Conservation (phyloP, 495 filamentous ascomycete genomes). For the Jackrogersella multiformis region DNA sequence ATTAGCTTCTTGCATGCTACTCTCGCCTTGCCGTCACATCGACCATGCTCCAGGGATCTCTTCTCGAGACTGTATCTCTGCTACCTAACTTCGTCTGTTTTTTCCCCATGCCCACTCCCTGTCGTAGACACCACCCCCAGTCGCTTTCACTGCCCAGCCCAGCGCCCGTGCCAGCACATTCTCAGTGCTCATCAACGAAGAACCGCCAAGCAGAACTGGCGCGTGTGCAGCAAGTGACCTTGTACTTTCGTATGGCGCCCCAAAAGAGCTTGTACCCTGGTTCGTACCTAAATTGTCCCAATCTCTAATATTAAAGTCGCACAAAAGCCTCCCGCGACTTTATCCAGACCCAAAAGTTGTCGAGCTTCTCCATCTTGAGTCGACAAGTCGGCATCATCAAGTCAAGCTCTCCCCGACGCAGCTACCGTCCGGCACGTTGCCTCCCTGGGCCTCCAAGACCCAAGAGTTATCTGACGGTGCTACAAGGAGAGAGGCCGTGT, state of each 20-base stretch:
- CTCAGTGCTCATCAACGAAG: conserved; percentile 45
- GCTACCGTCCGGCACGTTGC: conserved; percentile 47
- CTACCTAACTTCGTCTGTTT: conserved; percentile 30
- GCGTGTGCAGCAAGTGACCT: conserved; percentile 44
- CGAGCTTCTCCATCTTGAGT: conserved; percentile 50
- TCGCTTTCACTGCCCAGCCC: conserved; percentile 27
- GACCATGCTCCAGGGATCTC: conserved; percentile 40
- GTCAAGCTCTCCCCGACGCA: conserved; percentile 45
- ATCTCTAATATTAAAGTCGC: conserved; percentile 59
- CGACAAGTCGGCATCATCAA: conserved; percentile 45
- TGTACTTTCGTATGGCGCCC: conserved; percentile 50
- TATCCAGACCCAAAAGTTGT: conserved; percentile 58
- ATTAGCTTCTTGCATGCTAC: conserved; percentile 38
- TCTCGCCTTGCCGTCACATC: conserved; percentile 42
- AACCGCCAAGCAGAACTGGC: conserved; percentile 44
- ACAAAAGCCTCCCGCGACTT: conserved; percentile 60
- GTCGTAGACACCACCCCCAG: conserved; percentile 26
- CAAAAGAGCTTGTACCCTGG: conserved; percentile 48
- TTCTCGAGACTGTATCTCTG: conserved; percentile 23
- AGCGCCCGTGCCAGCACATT: conserved; percentile 45
- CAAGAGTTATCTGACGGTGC: conserved; percentile 45
- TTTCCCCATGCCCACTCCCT: conserved; percentile 39
- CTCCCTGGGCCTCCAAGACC: conserved; percentile 44
- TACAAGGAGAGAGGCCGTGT: conserved; percentile 49
- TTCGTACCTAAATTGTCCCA: conserved; percentile 47